Evolutionary conservation across 345 rosid species (phyloP).

Genomic region (Sisymbrium irio): DNA sequence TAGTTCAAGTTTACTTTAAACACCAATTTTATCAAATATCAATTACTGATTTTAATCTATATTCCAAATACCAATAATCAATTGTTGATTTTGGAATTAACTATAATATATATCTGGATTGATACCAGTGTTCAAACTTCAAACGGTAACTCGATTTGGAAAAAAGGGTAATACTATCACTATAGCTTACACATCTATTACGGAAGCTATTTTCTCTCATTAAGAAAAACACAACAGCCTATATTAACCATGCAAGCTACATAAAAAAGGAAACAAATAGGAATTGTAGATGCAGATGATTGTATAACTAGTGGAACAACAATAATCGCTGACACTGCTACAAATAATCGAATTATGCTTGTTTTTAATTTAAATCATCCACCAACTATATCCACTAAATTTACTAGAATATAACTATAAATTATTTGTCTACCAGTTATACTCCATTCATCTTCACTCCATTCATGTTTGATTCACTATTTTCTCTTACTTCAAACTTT

Average conservation of each 20-base stretch:
- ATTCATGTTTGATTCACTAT: background rate
- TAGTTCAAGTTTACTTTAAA: background rate
- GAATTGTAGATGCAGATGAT: too few species aligned
- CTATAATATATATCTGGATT: background rate
- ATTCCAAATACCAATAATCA: background rate
- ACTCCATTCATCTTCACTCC: background rate
- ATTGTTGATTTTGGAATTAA: background rate
- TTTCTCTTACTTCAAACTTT: background rate
- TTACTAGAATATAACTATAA: background rate
- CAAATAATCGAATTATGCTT: too few species aligned
- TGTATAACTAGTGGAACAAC: too few species aligned
- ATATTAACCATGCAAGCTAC: too few species aligned
- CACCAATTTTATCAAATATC: background rate
- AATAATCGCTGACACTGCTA: too few species aligned
- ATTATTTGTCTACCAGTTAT: background rate
- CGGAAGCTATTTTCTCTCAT: too few species aligned
- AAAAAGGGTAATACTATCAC: too few species aligned
- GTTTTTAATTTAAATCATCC: too few species aligned
- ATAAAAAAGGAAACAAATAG: too few species aligned
- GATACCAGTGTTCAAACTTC: background rate
- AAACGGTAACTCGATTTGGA: background rate
- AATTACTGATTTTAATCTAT: background rate
- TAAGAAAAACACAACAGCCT: too few species aligned
- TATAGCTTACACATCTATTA: too few species aligned
- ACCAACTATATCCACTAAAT: background rate